Evolutionary conservation across 176 grass and related monocot genomes (phyloP).

Genomic region (Oryza rufipogon): DNA sequence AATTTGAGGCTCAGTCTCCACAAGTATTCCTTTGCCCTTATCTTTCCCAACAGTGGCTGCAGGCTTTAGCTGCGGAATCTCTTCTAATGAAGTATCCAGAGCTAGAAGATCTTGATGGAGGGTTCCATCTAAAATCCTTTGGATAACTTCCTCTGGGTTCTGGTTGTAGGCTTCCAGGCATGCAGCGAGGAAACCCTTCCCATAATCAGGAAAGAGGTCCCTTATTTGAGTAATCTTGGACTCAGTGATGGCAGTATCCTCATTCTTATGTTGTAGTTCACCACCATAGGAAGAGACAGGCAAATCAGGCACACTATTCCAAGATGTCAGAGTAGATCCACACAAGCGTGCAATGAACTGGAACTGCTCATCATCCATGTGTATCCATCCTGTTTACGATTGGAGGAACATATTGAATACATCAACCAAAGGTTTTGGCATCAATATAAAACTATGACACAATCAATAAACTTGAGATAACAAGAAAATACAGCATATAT

Average conservation of each 20-base stretch:
- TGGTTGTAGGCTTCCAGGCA: conserved; percentile 96
- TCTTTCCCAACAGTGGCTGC: conserved; percentile 55
- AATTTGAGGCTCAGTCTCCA: conserved; percentile 48
- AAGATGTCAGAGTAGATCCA: conserved; percentile 53
- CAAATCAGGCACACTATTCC: conserved; percentile 51
- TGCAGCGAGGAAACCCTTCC: conserved; percentile 81
- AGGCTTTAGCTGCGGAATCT: conserved; percentile 60
- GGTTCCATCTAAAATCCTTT: conserved; percentile 87
- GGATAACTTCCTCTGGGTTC: conserved; percentile 86
- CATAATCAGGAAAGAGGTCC: conserved; percentile 91
- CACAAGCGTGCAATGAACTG: conserved; percentile 73
- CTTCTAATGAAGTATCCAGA: conserved; percentile 79
- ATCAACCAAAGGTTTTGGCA: conserved; percentile 21
- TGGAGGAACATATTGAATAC: conserved; percentile 24
- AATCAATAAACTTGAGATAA: not conserved
- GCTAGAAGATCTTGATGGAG: conserved; percentile 91
- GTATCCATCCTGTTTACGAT: conserved; percentile 80
- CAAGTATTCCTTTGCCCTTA: conserved; percentile 84
- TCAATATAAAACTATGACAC: not conserved
- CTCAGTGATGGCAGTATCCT: conserved; percentile 71
- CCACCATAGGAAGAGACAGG: conserved; percentile 56
- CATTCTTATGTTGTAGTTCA: conserved; percentile 65
- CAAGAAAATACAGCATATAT: not conserved
- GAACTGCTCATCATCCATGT: conserved; percentile 81
- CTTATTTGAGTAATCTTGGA: conserved; percentile 98